Percentiles rank a stretch among this genome's conserved stretches.
phyloP scores from a whole-genome alignment of 768 basidiomycete genomes.

The Sporobolomyces roseus region DNA sequence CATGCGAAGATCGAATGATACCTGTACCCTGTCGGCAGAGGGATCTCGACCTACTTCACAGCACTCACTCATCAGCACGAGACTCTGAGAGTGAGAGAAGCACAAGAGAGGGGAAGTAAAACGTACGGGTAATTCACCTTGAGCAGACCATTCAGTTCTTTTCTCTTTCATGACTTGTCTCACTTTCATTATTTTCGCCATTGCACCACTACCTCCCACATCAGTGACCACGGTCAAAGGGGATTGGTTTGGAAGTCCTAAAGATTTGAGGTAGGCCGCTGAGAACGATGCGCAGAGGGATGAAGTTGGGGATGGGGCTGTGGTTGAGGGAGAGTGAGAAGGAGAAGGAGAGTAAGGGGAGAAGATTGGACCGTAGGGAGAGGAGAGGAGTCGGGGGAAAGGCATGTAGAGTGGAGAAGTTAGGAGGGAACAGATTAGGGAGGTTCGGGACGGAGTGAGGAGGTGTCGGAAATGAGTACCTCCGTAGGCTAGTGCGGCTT shows the following conservation, averaged over 20 bases:
- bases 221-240: slow-evolving; percentile 85
- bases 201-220: slow-evolving; percentile 84
- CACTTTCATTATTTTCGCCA: slow-evolving; percentile 90
- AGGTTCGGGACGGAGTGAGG: slow-evolving; percentile 57
- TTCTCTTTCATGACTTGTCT: slow-evolving; percentile 86
- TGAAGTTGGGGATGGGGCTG: slow-evolving; percentile 1
- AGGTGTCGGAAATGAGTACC: slow-evolving; percentile 63
- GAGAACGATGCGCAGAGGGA: slow-evolving; percentile 79
- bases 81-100: background rate
- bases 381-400: slow-evolving; percentile 60
- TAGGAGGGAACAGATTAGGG: slow-evolving; percentile 68
- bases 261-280: slow-evolving; percentile 77
- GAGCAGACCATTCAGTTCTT: slow-evolving; percentile 86
- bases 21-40: slow-evolving; percentile 68
- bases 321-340: background rate
- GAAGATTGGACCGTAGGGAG: slow-evolving; percentile 67
- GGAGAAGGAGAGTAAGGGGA: background rate
- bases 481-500: slow-evolving; percentile 67
- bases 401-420: slow-evolving; percentile 70
- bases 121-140: slow-evolving; percentile 79
- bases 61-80: too few species aligned
- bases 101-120: too few species aligned
- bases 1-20: slow-evolving; percentile 98
- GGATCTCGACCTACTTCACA: slow-evolving; percentile 79
- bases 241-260: slow-evolving; percentile 84